A percentile compares a stretch with the other conserved stretches of the same genome.
These are phyloP conservation scores for Tolypocladium amazonense DNA, from an alignment of 2,329 filamentous ascomycete genomes.

Conservation along the genomic window DNA sequence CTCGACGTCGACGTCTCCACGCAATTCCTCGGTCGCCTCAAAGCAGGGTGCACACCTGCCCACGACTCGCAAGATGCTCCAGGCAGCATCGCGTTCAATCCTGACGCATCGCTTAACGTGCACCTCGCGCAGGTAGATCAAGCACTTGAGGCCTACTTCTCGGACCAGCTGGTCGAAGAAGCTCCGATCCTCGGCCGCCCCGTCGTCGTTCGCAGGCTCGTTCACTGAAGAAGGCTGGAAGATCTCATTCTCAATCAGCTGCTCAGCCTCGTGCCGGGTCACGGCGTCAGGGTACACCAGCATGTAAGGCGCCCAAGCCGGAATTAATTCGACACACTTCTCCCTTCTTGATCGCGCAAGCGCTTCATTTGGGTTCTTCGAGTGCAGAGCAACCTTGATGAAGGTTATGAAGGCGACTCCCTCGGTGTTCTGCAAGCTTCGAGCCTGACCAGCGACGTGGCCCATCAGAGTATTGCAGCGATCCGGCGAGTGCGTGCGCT, in stretches of 20 bases:
- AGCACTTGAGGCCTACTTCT: conserved; percentile 33
- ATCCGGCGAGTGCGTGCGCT: conserved; percentile 21
- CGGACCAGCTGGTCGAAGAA: conserved; percentile 16
- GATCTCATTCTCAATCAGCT: conserved; percentile 32
- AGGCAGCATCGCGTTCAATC: conserved; percentile 31
- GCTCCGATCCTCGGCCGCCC: background rate
- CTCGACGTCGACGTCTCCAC: conserved; percentile 17
- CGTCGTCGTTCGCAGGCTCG: conserved; percentile 16
- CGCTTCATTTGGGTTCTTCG: conserved; percentile 16
- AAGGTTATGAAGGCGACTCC: conserved; percentile 38
- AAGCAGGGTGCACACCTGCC: conserved; percentile 31
- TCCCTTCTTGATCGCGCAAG: conserved; percentile 9
- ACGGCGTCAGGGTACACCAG: conserved; percentile 34
- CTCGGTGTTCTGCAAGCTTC: conserved; percentile 33
- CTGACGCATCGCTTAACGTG: conserved; percentile 30
- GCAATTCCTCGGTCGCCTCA: conserved; percentile 16
- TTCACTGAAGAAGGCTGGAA: conserved; percentile 21
- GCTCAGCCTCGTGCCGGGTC: conserved; percentile 30
- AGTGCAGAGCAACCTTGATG: conserved; percentile 17
- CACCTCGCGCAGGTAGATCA: conserved; percentile 34
- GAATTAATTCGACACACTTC: conserved; percentile 15
- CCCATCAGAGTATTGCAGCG: conserved; percentile 27
- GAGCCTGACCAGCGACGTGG: conserved; percentile 33
- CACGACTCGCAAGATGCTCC: conserved; percentile 30
- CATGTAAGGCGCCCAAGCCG: conserved; percentile 40